phyloP scores from a whole-genome alignment of 345 rosid species.

The Pseudoturritis turrita region DNA sequence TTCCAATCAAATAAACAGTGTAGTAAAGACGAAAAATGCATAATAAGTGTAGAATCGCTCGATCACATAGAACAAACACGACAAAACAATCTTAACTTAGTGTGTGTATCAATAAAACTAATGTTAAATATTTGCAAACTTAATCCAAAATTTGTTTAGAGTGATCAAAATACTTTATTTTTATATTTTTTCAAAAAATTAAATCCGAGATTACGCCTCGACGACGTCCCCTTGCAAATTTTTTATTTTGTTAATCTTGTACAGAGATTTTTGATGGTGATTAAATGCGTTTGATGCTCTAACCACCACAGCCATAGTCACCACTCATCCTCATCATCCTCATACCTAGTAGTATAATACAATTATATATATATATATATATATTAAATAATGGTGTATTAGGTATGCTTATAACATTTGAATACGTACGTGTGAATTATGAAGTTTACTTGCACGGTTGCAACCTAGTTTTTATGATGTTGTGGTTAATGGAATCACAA shows the following conservation, averaged over 20 bases:
- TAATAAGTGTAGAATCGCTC: neutral
- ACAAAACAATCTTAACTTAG: neutral
- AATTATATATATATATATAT: neutral
- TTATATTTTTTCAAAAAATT: too few species aligned
- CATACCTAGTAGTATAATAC: too few species aligned
- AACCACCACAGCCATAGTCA: neutral
- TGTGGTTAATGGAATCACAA: conserved; percentile 1
- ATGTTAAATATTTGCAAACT: too few species aligned
- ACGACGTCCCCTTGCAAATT: neutral
- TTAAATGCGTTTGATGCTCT: neutral
- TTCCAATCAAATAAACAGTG: neutral
- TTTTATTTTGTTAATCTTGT: neutral
- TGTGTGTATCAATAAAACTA: too few species aligned
- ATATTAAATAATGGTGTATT: neutral
- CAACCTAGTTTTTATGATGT: conserved; percentile 14
- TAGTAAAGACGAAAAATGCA: neutral
- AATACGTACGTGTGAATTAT: conserved; percentile 6
- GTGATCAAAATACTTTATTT: too few species aligned
- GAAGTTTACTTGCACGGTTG: conserved; percentile 26
- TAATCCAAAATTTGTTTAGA: too few species aligned
- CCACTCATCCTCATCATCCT: too few species aligned
- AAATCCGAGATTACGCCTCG: neutral
- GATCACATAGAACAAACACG: neutral
- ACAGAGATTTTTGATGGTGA: neutral
- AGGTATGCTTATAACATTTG: neutral